Evolutionary conservation across 345 rosid genomes (phyloP), one percentile per base, ranked within the genome.

Genomic region (Lepidium aucheri): DNA sequence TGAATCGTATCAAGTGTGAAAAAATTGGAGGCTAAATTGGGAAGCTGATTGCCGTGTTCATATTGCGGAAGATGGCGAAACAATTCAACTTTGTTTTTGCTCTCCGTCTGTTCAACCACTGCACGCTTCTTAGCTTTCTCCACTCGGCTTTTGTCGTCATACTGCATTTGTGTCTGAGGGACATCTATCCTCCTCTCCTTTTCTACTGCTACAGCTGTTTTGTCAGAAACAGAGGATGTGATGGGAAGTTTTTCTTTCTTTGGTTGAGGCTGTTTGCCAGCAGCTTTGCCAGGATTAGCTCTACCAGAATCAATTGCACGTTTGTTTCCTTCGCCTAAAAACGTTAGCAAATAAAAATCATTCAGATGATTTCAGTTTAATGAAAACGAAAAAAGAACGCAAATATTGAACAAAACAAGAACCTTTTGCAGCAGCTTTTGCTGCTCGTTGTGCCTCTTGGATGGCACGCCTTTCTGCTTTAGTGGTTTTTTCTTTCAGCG

Each of bases 31-130:
- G 76, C 80, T 38, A 89, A 74, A 73, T 79, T 70, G 60, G 83
- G 79, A 72, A 79, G 86, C 78, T 80, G 90, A 54, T 79, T 78
- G 70, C 84, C 82, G 16, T 68, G 85, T 59, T 86, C 92, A 61
- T 84, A 85, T 47, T 84, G 96, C 56, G 96, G 93, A 63, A 89
- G 73, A 75, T 89, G 96, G 57, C 85, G 82, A 65, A 89, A 86
- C 72, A 89, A 76, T 65, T 86, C 93, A 39, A 89, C 88, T 72
- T 86, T 84, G 73, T 83, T 89, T 79, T 80, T 82, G 67, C 80
- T 84, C 77, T 86, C 93, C 0, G 79, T 79, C 78, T 82, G 89
- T 43, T 76, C 83, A 44, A 85, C 85, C 41, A 89, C 79, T 2
- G 90, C 73, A 58, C 86, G 88, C 79, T 60, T 85, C 73, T 85